Base-by-base conservation (phyloP, 1,284 basidiomycete genomes). In the Ustilago bromivora region DNA sequence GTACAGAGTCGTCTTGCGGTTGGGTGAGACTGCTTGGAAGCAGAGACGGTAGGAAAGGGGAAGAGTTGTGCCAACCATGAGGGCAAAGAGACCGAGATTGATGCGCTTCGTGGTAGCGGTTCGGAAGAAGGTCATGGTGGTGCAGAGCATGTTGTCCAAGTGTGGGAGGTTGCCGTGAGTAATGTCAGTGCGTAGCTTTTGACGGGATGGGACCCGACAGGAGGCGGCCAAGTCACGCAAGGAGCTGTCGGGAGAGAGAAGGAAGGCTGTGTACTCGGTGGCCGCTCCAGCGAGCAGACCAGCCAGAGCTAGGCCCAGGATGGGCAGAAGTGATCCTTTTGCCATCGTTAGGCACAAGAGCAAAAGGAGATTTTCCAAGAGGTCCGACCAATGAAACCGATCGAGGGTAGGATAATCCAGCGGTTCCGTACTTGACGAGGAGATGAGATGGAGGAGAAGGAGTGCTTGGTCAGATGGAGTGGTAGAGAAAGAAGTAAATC, bases 1-100 rank as follows among this genome's bases (percentile, higher is more conserved):
- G 43, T 72, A 69, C 56, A 78, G 41, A 2, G 41, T 9, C 1
- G 76, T 69, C 40, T 75, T 78, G 62, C 76, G 68, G 38, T 78
- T 78, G 0, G 76, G 76, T 47, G 76, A 78, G 31, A 75, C 76
- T 1, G 76, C 71, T 40, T 75, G 71, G 66, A 75, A 78, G 31
- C 60, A 71, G 58, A 78, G 76, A 28, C 72, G 72, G 23, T 71
- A 68, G 13, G 62, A 64, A 3, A 74, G 60, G 0, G 71, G 72
- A 2, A 75, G 40, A 7, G 61, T 64, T 46, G 64, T 57, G 19
- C 68, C 62, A 32, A 61, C 59, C 62, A 78, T 66, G 56, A 78
- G 61, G 28, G 76, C 49, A 36, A 67, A 70, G 4, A 78, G 52
- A 10, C 76, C 76, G 17, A 72, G 51, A 35, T 75, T 78, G 62